Percentiles rank a stretch among this genome's conserved stretches.
These are phyloP conservation scores for Phytophthora agathidicida DNA, from an alignment of 352 stramenopile genomes.

Conservation along the genomic window DNA sequence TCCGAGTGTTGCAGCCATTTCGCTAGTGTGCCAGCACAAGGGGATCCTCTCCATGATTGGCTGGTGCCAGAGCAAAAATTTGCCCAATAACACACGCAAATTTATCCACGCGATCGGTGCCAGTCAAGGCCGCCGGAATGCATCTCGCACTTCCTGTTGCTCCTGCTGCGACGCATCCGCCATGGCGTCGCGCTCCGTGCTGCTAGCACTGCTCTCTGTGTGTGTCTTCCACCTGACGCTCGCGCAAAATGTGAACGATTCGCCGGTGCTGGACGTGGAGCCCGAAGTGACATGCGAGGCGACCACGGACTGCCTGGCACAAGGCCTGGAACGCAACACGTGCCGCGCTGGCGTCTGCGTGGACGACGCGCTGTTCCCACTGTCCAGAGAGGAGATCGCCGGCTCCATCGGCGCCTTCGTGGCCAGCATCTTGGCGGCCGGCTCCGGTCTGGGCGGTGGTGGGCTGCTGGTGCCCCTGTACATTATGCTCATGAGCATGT, in stretches of 20 bases:
- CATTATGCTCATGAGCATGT: slow-evolving; percentile 77
- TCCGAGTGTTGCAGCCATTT: too few species aligned
- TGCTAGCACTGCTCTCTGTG: slow-evolving; percentile 19
- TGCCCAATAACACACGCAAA: too few species aligned
- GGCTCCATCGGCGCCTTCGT: slow-evolving; percentile 75
- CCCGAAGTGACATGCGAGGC: slow-evolving; percentile 42
- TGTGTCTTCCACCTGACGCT: not conserved
- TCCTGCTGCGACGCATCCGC: not conserved
- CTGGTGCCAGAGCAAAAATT: too few species aligned
- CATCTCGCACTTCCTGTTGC: slow-evolving; percentile 11
- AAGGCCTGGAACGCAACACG: slow-evolving; percentile 41
- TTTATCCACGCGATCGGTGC: too few species aligned
- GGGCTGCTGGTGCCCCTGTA: slow-evolving; percentile 80
- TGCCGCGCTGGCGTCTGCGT: slow-evolving; percentile 61
- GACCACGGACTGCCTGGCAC: slow-evolving; percentile 53
- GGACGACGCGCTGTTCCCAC: slow-evolving; percentile 62
- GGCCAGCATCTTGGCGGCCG: slow-evolving; percentile 61
- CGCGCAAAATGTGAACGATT: slow-evolving; percentile 42
- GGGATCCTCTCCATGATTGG: too few species aligned
- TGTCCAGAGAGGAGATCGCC: slow-evolving; percentile 55
- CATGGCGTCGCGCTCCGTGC: slow-evolving; percentile 8
- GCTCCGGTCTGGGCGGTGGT: slow-evolving; percentile 76
- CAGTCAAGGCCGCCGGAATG: slow-evolving; percentile 12
- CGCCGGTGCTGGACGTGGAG: slow-evolving; percentile 34
- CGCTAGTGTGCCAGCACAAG: too few species aligned